phyloP scores from a whole-genome alignment of 345 rosid species.

The Alliaria petiolata region DNA sequence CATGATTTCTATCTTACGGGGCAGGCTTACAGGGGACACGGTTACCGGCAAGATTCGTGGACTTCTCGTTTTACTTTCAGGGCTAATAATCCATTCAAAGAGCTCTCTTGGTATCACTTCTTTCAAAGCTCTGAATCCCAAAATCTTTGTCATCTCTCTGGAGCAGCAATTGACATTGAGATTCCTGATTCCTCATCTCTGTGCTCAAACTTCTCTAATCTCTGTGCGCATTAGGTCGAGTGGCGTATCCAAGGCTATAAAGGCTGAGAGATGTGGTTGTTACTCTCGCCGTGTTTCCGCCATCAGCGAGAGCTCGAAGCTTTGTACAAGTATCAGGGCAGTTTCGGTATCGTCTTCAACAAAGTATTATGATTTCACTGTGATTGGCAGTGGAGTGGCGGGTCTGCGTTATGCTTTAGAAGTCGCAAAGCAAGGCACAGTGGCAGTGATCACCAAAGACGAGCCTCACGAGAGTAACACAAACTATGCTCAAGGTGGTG shows the following conservation, averaged over 20 bases:
- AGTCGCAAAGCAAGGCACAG: slow-evolving; percentile 88
- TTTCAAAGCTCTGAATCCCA: background rate
- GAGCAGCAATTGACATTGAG: slow-evolving; percentile 5
- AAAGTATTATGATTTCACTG: slow-evolving; percentile 78
- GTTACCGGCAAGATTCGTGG: slow-evolving; percentile 39
- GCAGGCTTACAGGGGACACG: slow-evolving; percentile 31
- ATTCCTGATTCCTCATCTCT: slow-evolving; percentile 47
- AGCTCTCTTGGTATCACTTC: slow-evolving; percentile 54
- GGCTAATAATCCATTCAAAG: slow-evolving; percentile 47
- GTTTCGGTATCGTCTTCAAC: slow-evolving; percentile 44
- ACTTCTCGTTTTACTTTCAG: slow-evolving; percentile 36
- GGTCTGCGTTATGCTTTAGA: slow-evolving; percentile 94
- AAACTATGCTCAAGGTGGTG: slow-evolving; percentile 98
- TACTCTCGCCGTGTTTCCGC: slow-evolving; percentile 29
- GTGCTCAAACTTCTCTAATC: slow-evolving; percentile 31
- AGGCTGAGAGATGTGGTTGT: slow-evolving; percentile 39
- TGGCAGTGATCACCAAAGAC: slow-evolving; percentile 89
- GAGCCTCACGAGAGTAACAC: slow-evolving; percentile 99
- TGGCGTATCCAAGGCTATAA: slow-evolving; percentile 46
- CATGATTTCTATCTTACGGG: slow-evolving; percentile 35
- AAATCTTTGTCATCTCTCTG: slow-evolving; percentile 13
- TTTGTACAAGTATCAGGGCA: slow-evolving; percentile 20
- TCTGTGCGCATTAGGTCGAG: slow-evolving; percentile 44
- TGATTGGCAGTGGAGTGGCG: slow-evolving; percentile 97
- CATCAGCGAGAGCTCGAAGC: slow-evolving; percentile 31